Conservation (phyloP, 805 yeast species). For the Grigorovia humatica region DNA sequence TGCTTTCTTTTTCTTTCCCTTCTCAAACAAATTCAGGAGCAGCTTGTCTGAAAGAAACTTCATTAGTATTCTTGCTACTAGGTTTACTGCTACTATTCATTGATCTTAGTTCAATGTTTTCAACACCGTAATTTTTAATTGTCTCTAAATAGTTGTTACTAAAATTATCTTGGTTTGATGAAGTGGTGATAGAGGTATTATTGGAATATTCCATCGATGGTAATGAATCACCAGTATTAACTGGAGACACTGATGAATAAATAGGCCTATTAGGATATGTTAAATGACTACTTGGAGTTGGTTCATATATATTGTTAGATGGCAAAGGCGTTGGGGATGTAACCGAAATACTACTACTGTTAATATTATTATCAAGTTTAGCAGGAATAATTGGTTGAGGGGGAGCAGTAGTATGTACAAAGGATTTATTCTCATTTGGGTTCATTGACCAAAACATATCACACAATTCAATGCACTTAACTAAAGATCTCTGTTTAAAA, state of each 20-base stretch:
- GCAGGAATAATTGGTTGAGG: background rate
- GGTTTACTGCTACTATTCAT: background rate
- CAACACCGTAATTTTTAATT: background rate
- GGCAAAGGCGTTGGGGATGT: background rate
- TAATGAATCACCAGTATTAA: background rate
- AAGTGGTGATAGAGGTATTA: background rate
- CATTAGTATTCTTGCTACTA: background rate
- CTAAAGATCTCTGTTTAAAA: conserved; percentile 8
- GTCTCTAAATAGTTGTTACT: background rate
- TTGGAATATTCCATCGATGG: background rate
- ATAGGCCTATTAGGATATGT: background rate
- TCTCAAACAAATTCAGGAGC: background rate
- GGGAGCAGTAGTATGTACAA: background rate
- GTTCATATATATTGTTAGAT: background rate
- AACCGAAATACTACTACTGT: background rate
- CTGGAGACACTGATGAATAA: background rate
- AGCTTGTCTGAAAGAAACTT: background rate
- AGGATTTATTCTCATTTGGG: background rate
- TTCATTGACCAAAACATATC: conserved; percentile 7
- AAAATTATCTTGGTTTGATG: background rate
- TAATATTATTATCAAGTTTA: background rate
- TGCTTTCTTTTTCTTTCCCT: background rate
- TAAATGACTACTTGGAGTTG: background rate
- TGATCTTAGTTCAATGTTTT: background rate
- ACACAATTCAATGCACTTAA: conserved; percentile 4